Evolutionary conservation across 129 eudicot species (phyloP).

Genomic region (Flaveria linearis): DNA sequence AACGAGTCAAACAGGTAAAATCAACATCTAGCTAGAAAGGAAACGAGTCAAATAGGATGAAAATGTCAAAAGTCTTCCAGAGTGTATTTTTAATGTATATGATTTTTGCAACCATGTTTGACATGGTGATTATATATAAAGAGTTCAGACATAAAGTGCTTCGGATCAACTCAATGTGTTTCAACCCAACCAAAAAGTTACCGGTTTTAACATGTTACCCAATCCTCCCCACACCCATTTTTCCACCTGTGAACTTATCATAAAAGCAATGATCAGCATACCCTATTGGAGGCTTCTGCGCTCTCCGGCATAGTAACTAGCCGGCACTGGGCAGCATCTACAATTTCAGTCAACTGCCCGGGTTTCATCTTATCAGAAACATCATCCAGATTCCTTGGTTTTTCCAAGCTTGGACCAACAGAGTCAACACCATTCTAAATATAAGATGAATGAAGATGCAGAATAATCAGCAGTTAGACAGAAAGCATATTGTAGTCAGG

Average conservation of each 20-base stretch:
- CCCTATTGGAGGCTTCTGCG: slow-evolving; percentile 65
- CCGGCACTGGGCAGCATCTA: slow-evolving; percentile 67
- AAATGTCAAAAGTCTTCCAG: neutral
- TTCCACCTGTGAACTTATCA: slow-evolving; percentile 13
- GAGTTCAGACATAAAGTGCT: neutral
- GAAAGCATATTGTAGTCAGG: neutral
- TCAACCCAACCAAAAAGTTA: neutral
- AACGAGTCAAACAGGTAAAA: neutral
- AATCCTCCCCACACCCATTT: neutral
- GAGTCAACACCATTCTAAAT: slow-evolving; percentile 68
- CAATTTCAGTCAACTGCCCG: slow-evolving; percentile 74
- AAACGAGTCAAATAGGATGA: neutral
- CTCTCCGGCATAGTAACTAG: slow-evolving; percentile 79
- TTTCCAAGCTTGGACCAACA: slow-evolving; percentile 59
- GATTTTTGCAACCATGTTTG: neutral
- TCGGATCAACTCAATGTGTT: neutral
- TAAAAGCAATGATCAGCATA: slow-evolving; percentile 22
- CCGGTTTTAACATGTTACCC: neutral
- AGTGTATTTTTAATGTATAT: neutral
- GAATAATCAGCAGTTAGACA: slow-evolving; percentile 7
- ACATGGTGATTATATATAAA: neutral
- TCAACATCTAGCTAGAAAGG: neutral
- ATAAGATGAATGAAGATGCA: neutral
- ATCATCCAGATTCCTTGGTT: slow-evolving; percentile 60
- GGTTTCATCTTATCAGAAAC: slow-evolving; percentile 60